These are phyloP conservation scores for Capsicum pubescens DNA, from an alignment of 257 asterid species.

Conservation along the genomic window DNA sequence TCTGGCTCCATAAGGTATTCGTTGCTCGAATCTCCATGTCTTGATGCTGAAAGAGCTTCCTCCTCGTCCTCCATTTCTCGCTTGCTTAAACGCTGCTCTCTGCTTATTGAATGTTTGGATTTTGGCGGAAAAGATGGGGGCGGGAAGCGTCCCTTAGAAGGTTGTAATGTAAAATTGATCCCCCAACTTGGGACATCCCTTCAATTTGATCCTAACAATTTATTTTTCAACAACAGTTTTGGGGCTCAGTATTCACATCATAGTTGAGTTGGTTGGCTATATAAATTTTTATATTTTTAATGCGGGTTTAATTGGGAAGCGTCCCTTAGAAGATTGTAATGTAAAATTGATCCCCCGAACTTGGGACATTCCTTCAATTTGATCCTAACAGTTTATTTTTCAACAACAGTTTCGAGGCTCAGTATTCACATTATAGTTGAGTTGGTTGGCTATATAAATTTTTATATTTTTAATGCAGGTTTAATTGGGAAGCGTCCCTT, in stretches of 20 bases:
- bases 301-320: no score
- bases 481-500: no score
- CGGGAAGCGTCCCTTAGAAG: not conserved
- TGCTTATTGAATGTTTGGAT: slow-evolving; percentile 7
- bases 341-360: not conserved
- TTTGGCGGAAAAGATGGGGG: slow-evolving; percentile 24
- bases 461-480: no score
- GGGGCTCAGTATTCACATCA: no score
- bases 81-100: not conserved
- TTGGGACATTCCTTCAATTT: not conserved
- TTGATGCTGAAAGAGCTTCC: slow-evolving; percentile 47
- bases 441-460: no score
- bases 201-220: not conserved
- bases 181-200: not conserved
- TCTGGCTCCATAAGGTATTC: slow-evolving; percentile 31
- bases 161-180: not conserved
- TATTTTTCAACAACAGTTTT: no score
- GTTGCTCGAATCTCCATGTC: slow-evolving; percentile 54
- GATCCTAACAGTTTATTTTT: not conserved
- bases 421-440: no score
- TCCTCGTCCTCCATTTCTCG: slow-evolving; percentile 61
- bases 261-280: no score
- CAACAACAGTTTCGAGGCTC: no score
- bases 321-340: not conserved
- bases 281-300: no score